phyloP scores from a whole-genome alignment of 805 yeast species.

The Teunomyces panamensis region DNA sequence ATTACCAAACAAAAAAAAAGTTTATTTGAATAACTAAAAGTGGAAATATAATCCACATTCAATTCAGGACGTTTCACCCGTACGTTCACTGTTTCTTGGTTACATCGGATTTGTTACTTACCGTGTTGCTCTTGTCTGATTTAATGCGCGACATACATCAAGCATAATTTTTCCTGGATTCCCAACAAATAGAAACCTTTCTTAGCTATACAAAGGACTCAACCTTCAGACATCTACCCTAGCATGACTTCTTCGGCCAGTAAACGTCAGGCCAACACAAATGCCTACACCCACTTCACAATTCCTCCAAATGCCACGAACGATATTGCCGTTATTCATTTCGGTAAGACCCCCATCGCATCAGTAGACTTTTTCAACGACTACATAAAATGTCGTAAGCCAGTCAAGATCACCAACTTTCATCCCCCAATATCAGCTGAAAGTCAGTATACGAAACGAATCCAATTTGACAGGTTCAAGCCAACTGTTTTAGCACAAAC shows the following conservation, averaged over 20 bases:
- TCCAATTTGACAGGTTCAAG: slow-evolving; percentile 1
- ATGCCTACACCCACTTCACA: background rate
- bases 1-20: no score
- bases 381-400: slow-evolving; percentile 44
- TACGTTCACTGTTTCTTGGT: background rate
- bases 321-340: background rate
- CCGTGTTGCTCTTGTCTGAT: background rate
- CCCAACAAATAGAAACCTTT: background rate
- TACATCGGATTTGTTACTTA: background rate
- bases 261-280: background rate
- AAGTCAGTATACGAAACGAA: background rate
- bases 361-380: slow-evolving; percentile 30
- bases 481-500: slow-evolving; percentile 28
- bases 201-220: background rate
- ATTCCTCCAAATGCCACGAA: background rate
- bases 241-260: background rate
- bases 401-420: slow-evolving; percentile 41
- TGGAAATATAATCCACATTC: background rate
- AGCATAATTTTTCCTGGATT: background rate
- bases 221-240: background rate
- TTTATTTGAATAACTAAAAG: background rate
- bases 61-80: background rate
- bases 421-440: background rate
- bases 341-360: background rate
- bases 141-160: background rate